phyloP scores from a whole-genome alignment of 352 stramenopile species.

The Pythium rhizo-oryzae region DNA sequence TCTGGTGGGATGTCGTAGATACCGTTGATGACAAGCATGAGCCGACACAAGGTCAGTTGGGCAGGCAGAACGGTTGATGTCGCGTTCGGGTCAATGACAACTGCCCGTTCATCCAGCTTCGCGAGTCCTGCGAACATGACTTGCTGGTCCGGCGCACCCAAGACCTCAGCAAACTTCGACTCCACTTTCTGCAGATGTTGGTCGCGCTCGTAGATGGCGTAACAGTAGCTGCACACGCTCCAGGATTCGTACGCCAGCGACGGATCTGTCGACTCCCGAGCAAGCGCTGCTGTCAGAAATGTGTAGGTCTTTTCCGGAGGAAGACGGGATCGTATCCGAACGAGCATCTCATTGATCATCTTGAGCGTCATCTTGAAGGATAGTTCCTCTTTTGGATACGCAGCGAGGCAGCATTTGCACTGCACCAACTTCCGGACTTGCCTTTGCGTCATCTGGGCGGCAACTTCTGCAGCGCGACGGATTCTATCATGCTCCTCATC shows the following conservation, averaged over 20 bases:
- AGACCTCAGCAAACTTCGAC: slow-evolving; percentile 50
- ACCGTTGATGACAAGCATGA: slow-evolving; percentile 77
- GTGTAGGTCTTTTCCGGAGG: slow-evolving; percentile 49
- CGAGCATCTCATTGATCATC: slow-evolving; percentile 86
- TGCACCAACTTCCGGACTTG: slow-evolving; percentile 73
- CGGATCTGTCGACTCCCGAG: slow-evolving; percentile 46
- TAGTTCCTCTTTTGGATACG: slow-evolving; percentile 74
- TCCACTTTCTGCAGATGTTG: slow-evolving; percentile 77
- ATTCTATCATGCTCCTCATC: slow-evolving; percentile 42
- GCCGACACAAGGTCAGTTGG: slow-evolving; percentile 75
- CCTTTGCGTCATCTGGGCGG: slow-evolving; percentile 44
- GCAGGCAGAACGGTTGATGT: slow-evolving; percentile 47
- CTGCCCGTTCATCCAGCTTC: slow-evolving; percentile 47
- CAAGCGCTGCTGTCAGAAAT: slow-evolving; percentile 52
- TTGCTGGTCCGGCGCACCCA: slow-evolving; percentile 48
- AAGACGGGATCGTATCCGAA: slow-evolving; percentile 61
- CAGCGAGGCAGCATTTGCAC: slow-evolving; percentile 80
- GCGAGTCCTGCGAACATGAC: slow-evolving; percentile 46
- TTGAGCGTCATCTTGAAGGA: slow-evolving; percentile 89
- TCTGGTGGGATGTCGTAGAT: slow-evolving; percentile 84
- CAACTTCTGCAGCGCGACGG: slow-evolving; percentile 16
- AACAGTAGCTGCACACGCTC: slow-evolving; percentile 85
- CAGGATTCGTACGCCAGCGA: slow-evolving; percentile 81
- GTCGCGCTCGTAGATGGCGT: slow-evolving; percentile 85
- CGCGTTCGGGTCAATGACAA: slow-evolving; percentile 49